phyloP scores from a whole-genome alignment of 441 rosid genomes.

The Metrosideros polymorpha region DNA sequence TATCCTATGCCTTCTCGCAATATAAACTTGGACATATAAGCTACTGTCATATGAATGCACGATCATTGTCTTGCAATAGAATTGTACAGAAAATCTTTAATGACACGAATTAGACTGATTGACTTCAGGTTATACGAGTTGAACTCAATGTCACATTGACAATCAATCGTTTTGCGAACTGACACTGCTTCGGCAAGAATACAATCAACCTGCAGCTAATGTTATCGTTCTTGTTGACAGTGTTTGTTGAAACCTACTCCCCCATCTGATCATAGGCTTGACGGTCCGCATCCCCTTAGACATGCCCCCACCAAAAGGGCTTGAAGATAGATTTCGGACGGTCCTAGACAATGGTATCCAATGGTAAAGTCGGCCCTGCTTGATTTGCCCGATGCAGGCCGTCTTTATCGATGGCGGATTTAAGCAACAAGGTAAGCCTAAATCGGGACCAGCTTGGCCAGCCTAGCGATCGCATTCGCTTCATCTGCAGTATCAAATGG shows the following conservation, averaged over 20 bases:
- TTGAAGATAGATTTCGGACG: background rate
- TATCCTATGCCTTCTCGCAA: background rate
- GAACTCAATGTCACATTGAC: background rate
- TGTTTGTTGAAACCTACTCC: background rate
- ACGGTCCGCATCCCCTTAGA: background rate
- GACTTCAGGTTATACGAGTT: background rate
- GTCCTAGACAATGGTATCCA: background rate
- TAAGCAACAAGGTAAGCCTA: background rate
- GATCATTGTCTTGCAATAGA: background rate
- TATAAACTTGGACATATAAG: background rate
- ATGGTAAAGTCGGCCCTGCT: background rate
- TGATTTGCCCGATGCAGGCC: background rate
- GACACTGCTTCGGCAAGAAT: background rate
- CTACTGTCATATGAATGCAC: background rate
- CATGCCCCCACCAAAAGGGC: background rate
- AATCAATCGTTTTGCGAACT: background rate
- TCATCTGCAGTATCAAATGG: background rate
- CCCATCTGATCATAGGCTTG: background rate
- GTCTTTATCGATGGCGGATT: background rate
- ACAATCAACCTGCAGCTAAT: background rate
- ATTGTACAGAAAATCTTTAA: background rate
- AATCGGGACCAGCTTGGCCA: background rate
- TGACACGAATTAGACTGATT: background rate
- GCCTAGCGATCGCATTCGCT: background rate
- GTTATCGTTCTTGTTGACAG: background rate